phyloP scores from a whole-genome alignment of 306 rosid species.

The Nissolia schottii region DNA sequence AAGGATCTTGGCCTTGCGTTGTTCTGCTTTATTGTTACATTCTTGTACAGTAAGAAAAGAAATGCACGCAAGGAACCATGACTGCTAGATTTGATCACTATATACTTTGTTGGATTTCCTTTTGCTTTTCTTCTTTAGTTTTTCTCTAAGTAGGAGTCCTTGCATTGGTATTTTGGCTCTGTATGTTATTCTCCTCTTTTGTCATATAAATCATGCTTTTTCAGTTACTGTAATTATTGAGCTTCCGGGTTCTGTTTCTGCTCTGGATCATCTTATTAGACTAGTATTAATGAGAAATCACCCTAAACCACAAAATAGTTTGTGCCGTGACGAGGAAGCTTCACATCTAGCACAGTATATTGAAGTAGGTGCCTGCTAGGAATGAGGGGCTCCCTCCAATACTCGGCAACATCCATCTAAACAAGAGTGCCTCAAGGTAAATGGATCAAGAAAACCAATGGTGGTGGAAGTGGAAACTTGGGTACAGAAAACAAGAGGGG shows the following conservation, averaged over 20 bases:
- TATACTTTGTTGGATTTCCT: conserved; percentile 21
- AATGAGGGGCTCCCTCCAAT: too few relatives aligned
- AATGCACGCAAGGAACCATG: conserved; percentile 33
- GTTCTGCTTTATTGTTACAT: conserved; percentile 29
- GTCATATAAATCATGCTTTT: conserved; percentile 44
- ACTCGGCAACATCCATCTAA: too few relatives aligned
- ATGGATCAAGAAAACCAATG: too few relatives aligned
- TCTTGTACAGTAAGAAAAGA: conserved; percentile 57
- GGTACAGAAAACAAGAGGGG: too few relatives aligned
- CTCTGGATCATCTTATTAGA: not conserved
- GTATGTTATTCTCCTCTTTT: conserved; percentile 44
- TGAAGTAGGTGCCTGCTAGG: too few relatives aligned
- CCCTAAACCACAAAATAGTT: too few relatives aligned
- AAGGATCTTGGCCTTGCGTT: conserved; percentile 27
- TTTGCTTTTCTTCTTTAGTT: conserved; percentile 17
- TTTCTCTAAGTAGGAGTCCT: conserved; percentile 14
- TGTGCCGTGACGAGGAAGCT: too few relatives aligned
- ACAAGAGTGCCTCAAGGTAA: too few relatives aligned
- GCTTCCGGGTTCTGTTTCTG: not conserved
- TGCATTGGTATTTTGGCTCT: conserved; percentile 34
- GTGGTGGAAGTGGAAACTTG: too few relatives aligned
- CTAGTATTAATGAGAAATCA: too few relatives aligned
- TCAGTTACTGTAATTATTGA: conserved; percentile 15
- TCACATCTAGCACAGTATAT: too few relatives aligned
- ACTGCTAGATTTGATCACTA: conserved; percentile 27